A percentile compares a stretch with the other conserved stretches of the same genome.
phyloP scores from a whole-genome alignment of 1,139 yeast species.

The Kluyveromyces sp. region DNA sequence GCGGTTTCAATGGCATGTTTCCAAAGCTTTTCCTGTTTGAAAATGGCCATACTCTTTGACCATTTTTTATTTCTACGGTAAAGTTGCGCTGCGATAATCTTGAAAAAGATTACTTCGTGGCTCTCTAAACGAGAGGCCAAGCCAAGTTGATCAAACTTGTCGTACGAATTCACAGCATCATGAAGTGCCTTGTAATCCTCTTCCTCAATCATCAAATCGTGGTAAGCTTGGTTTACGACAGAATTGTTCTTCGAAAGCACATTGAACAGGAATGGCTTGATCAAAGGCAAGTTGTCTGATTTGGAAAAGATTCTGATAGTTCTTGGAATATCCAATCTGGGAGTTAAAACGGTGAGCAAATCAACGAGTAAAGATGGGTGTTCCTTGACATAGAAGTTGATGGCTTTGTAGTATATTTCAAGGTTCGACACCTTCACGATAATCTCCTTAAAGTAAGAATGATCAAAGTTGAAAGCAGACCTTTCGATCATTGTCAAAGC shows the following conservation, averaged over 20 bases:
- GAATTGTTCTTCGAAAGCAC: slow-evolving; percentile 87
- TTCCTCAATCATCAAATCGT: slow-evolving; percentile 90
- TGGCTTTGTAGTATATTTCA: slow-evolving; percentile 95
- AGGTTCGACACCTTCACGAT: slow-evolving; percentile 91
- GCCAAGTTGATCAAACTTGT: slow-evolving; percentile 86
- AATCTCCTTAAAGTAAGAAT: slow-evolving; percentile 86
- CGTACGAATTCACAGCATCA: slow-evolving; percentile 81
- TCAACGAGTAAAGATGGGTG: slow-evolving; percentile 90
- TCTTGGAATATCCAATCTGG: slow-evolving; percentile 90
- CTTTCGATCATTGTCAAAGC: slow-evolving; percentile 96
- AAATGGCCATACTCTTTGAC: slow-evolving; percentile 78
- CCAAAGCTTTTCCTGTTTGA: slow-evolving; percentile 93
- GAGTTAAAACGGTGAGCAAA: slow-evolving; percentile 74
- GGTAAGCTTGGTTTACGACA: slow-evolving; percentile 91
- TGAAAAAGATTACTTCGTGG: slow-evolving; percentile 83
- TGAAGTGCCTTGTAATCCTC: slow-evolving; percentile 88
- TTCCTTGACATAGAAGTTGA: slow-evolving; percentile 85
- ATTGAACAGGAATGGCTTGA: slow-evolving; percentile 88
- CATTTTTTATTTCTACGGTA: slow-evolving; percentile 93
- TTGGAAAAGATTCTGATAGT: slow-evolving; percentile 92
- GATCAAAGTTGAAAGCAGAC: slow-evolving; percentile 91
- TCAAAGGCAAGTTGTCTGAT: slow-evolving; percentile 91
- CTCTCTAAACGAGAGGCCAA: slow-evolving; percentile 90
- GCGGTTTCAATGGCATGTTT: slow-evolving; percentile 90
- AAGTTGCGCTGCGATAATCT: slow-evolving; percentile 91